Base-by-base conservation (phyloP, 805 yeast genomes). In the Candida hungchunana region DNA sequence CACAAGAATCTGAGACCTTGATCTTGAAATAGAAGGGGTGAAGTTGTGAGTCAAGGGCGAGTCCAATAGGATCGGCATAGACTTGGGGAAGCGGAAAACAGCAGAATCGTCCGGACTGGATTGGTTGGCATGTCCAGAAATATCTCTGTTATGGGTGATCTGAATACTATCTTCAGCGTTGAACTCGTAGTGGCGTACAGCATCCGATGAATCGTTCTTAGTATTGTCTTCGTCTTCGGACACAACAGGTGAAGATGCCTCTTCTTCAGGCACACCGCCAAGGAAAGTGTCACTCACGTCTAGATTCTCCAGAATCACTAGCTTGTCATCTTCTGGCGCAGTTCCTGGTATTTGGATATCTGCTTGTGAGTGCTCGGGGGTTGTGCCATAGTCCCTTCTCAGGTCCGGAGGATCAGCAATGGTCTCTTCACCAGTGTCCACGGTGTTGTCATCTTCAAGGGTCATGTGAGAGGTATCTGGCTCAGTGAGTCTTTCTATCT, bases 301-400 rank as follows among this genome's bases (percentile, higher is more conserved):
- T 14, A 16, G 15, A 10, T 23, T 29, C 16, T 18, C 19, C 25
- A 29, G n/a, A 10, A 30, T 19, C n/a, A 35, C 14, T 7, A n/a
- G n/a, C 16, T 28, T 25, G 4, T 26, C 24, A 11, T 40, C 42
- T 3, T 49, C 56, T 15, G 54, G 55, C 2, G 52, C 52, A 3
- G 55, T 52, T 2, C 54, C 55, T 16, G 42, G 41, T 6, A 50
- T 51, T 18, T 52, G 55, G 2, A 49, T 26, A 10, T 46, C 55
- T 4, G 47, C 50, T 20, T 42, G 43, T 12, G 47, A 43, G 1
- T 10, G 16, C 8, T 34, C 35, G 7, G 13, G 32, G 6, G 37
- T 20, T 10, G 18, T 15, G 3, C n/a, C 34, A 13, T 19, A 26
- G 12, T 32, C 11, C 4, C n/a, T n/a, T n/a, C n/a, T n/a, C n/a